Base-by-base conservation (phyloP, 2,329 filamentous ascomycete genomes). In the Paraconiothyrium brasiliense region DNA sequence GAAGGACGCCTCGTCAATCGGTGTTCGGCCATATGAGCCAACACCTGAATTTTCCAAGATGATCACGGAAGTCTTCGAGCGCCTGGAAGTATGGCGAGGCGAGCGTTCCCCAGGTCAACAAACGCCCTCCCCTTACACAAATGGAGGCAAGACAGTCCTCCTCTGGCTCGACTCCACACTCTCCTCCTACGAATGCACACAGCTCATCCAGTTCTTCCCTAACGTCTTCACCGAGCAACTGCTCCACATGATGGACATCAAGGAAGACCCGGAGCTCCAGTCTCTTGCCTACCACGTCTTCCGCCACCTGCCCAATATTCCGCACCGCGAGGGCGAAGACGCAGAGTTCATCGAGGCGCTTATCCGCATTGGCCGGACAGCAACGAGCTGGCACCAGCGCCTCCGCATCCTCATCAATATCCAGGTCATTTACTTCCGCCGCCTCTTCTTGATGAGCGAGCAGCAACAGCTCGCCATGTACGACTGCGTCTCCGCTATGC, bases 231-330 rank as follows among this genome's bases (percentile, higher is more conserved):
- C 97, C 77, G 92, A 95, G 71, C 92, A 97, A 76, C 87, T 99
- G 14, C 83, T 99, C 56, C 94, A 99, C 83, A 99, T 99, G 95
- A 99, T 99, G 94, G 95, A 99, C 74, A 93, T 99, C 77, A 98
- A 98, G 78, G 95, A 99, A 78, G 95, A 99, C 72, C 93, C 93
- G 0, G 96, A 99, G 78, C 86, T 99, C 2, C 96, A 97, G 84
- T 90, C 92, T 10, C 86, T 97, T 9, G 94, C 95, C 0, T 99
- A 98, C 76, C 93, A 97, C 74, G 95, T 99, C 46, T 99, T 98
- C 83, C 91, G 94, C 7, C 94, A 99, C 74, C 83, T 99, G 16
- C 93, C 95, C 14, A 99, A 99, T 77, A 93, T 99, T 59, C 94
- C 95, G 0, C 94, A 97, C 81, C 90, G 92, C 1, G 87, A 89